phyloP scores from a whole-genome alignment of 169 alveolate species.

The Eimeria maxima region DNA sequence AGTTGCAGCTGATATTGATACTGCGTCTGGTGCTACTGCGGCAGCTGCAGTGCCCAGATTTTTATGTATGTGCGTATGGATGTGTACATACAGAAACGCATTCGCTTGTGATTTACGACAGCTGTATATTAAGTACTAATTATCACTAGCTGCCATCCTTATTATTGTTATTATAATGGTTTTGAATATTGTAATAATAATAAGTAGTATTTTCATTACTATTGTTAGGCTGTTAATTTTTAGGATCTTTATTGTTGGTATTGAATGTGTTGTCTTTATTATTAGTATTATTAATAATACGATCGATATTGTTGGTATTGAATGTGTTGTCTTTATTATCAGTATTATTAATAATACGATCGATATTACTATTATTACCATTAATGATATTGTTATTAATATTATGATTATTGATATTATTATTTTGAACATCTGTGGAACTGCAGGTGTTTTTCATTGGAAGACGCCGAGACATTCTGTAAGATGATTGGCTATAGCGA shows the following conservation, averaged over 20 bases:
- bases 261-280: not conserved
- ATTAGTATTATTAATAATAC: not conserved
- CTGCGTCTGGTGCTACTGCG: too few relatives aligned
- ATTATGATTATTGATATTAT: too few relatives aligned
- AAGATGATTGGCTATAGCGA: slow-evolving; percentile 39
- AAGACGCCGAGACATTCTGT: slow-evolving; percentile 60
- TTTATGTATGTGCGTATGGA: not conserved
- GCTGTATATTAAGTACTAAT: too few relatives aligned
- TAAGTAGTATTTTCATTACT: too few relatives aligned
- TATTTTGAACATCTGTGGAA: not conserved
- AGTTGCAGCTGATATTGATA: too few relatives aligned
- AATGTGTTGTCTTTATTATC: not conserved
- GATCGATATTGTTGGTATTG: not conserved
- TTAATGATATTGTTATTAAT: too few relatives aligned
- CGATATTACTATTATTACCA: not conserved
- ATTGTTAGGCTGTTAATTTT: too few relatives aligned
- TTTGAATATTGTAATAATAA: too few relatives aligned
- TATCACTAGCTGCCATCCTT: too few relatives aligned
- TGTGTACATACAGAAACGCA: not conserved
- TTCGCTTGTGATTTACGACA: not conserved
- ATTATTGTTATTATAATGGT: too few relatives aligned
- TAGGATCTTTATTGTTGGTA: not conserved
- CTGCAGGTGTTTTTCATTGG: slow-evolving; percentile 44
- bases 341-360: not conserved
- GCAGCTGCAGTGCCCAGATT: too few relatives aligned